Evolutionary conservation across 2,329 filamentous ascomycete species (phyloP).

Genomic region (Fusarium oligoseptatum): DNA sequence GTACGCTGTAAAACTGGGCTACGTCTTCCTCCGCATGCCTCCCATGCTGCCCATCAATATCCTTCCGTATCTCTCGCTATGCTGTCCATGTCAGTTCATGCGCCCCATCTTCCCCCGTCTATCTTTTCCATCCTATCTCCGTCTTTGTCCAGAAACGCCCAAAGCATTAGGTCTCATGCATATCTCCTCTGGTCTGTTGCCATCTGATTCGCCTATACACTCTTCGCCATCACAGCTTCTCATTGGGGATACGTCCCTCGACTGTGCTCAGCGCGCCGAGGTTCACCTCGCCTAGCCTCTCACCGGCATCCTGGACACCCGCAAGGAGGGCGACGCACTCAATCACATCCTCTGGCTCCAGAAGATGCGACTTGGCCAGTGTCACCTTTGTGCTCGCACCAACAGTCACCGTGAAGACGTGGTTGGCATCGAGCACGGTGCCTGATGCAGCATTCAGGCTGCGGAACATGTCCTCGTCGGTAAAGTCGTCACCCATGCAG

Average conservation of each 20-base stretch:
- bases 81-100: conserved; percentile 20
- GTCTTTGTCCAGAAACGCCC: conserved; percentile 43
- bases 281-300: conserved; percentile 65
- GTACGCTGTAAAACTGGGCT: conserved; percentile 14
- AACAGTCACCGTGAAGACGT: conserved; percentile 92
- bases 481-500: conserved; percentile 95
- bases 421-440: conserved; percentile 67
- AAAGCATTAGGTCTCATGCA: conserved; percentile 28
- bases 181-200: background rate
- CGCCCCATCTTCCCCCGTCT: conserved; percentile 38
- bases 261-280: conserved; percentile 67
- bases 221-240: conserved; percentile 36
- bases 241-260: conserved; percentile 64
- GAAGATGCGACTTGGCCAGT: conserved; percentile 87
- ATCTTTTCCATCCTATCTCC: conserved; percentile 30
- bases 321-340: conserved; percentile 71
- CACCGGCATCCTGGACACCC: conserved; percentile 57
- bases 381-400: conserved; percentile 94
- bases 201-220: background rate
- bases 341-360: conserved; percentile 91
- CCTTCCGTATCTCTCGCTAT: conserved; percentile 13
- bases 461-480: conserved; percentile 97
- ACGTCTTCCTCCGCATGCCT: conserved; percentile 8
- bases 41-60: conserved; percentile 27
- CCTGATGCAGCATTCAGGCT: conserved; percentile 74